phyloP scores from a whole-genome alignment of 257 asterid species.

The Petrea volubilis region DNA sequence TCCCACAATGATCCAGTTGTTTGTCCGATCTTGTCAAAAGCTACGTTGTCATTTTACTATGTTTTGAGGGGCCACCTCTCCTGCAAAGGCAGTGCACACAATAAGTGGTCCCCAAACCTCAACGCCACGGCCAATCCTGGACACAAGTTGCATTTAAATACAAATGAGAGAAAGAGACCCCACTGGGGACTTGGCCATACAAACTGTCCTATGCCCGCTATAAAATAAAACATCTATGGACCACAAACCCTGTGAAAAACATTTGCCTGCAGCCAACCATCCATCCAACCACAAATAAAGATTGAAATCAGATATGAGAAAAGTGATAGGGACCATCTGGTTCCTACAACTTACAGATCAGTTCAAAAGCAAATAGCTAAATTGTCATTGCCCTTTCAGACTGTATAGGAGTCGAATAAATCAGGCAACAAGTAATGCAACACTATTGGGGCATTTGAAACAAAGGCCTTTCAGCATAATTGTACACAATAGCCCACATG shows the following conservation, averaged over 20 bases:
- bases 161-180: neutral
- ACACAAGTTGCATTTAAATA: neutral
- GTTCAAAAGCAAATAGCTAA: neutral
- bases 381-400: neutral
- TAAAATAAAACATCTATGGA: neutral
- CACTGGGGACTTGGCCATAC: too few species aligned
- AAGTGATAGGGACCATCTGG: neutral
- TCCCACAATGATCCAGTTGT: too few species aligned
- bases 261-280: neutral
- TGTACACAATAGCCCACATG: slow-evolving; percentile 1
- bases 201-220: neutral
- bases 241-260: neutral
- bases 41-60: too few species aligned
- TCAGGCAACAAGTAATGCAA: neutral
- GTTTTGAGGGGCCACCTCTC: too few species aligned
- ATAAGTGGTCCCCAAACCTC: neutral
- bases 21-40: too few species aligned
- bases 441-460: too few species aligned
- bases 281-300: neutral
- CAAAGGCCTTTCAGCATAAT: neutral
- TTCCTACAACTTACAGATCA: neutral
- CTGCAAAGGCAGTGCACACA: too few species aligned
- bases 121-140: neutral
- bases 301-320: neutral
- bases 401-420: neutral